Evolutionary conservation across 176 grass and related monocot genomes (phyloP), one percentile per base, ranked within the genome.

Genomic region (Raddia distichophylla): DNA sequence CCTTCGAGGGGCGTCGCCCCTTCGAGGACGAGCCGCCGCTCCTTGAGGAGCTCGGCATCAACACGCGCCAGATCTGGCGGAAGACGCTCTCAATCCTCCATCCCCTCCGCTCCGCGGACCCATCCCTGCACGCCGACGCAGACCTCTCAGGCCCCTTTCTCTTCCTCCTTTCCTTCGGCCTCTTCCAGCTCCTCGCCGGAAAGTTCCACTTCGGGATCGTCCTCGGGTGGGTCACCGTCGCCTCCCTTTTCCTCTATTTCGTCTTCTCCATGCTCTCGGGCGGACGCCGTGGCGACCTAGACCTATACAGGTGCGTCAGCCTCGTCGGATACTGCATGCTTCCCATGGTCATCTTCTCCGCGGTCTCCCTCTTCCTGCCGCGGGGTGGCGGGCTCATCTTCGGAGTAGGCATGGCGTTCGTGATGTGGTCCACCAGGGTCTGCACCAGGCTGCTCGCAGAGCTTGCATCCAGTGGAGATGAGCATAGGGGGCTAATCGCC

Each of bases 281-380:
- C 7, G 92, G 92, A 33, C 83, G 94, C 69, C 89, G 89, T 8
- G 94, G 92, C 64, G 91, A 94, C 59, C 85, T 97, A 69, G 92
- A 97, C 72, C 77, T 97, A 69, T 97, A 97, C 65, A 78, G 92
- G 60, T 97, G 95, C 70, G 80, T 97, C 73, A 97, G 94, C 74
- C 77, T 97, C 40, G 92, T 97, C 42, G 94, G 94, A 32, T 97
- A 97, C 82, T 94, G 92, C 76, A 97, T 97, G 94, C 85, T 97
- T 47, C 94, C 94, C 43, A 97, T 97, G 94, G 94, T 97, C 83
- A 97, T 97, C 65, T 97, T 97, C 90, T 97, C 94, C 3, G 89
- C 94, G 32, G 46, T 92, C 10, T 94, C 94, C 8, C 86, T 97
- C 42, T 97, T 97, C 80, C 83, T 97, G 52, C 94, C 92, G 12